Evolutionary conservation across 2,329 filamentous ascomycete species (phyloP), one percentile per base, ranked within the genome.

Genomic region (Tympanopsis confertula): DNA sequence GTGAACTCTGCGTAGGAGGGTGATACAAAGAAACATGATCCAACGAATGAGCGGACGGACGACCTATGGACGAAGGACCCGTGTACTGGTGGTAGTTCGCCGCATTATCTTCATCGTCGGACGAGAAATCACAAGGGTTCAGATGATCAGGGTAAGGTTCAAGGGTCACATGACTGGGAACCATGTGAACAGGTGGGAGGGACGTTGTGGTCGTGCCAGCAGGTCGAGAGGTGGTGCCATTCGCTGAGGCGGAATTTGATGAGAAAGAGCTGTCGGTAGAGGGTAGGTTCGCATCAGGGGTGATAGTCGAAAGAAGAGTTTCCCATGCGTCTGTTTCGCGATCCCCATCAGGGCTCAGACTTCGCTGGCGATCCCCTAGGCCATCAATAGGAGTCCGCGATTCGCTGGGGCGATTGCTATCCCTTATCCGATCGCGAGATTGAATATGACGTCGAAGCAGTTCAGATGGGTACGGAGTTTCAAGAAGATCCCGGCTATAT

Each of bases 261-360:
- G 79, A 73, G 54, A 94, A 94, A 1, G 87, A 94, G 1, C 86
- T 88, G 20, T 83, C 77, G 2, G 77, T 74, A 47, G 83, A 93
- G 1, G 87, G 86, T 3, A 85, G 71, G 43, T 85, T 81, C 13
- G 82, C 78, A 54, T 94, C 87, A 1, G 86, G 85, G 0, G 83
- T 80, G 42, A 95, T 71, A 0, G 85, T 93, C 5, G 73, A 80
- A 40, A 87, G 65, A 38, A 95, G 75, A 3, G 79, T 86, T 42
- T 89, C 82, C 88, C 88, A 95, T 18, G 30, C 30, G 15, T 33
- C 15, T 18, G 30, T 7, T 1, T 68, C 66, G 36, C 70, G 68
- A 44, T 75, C 70, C 28, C 64, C 68, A 38, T 82, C 80, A 1
- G 82, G 80, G 51, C 81, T 87, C n/a, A 86, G 62, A 55, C 86